Conservation (phyloP, 441 rosid genomes). For the Erysimum pusillum region DNA sequence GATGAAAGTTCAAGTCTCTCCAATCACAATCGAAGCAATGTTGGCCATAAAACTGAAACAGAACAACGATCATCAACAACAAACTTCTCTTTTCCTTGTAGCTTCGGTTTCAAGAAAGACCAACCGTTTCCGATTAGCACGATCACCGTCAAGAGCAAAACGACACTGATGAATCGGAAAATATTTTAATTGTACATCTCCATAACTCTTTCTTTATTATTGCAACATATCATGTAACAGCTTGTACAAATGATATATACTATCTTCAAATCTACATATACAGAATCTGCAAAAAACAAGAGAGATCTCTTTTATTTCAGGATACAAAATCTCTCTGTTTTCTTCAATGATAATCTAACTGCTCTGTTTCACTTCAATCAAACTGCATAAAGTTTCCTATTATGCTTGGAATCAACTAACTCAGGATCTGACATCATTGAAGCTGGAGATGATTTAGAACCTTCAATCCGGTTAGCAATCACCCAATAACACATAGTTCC, state of each 20-base stretch:
- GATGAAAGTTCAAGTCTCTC: slow-evolving; percentile 83
- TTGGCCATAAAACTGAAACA: slow-evolving; percentile 83
- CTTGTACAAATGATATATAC: background rate
- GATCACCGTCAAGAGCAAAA: slow-evolving; percentile 77
- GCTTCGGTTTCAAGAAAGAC: slow-evolving; percentile 88
- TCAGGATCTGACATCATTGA: slow-evolving; percentile 73
- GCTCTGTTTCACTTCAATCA: slow-evolving; percentile 44
- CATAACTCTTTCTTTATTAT: too few relatives aligned
- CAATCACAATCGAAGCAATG: slow-evolving; percentile 82
- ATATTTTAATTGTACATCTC: too few relatives aligned
- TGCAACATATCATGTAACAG: background rate
- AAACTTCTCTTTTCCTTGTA: slow-evolving; percentile 86
- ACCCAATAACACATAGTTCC: slow-evolving; percentile 79
- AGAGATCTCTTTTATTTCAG: slow-evolving; percentile 29
- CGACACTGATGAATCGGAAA: slow-evolving; percentile 77
- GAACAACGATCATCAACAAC: slow-evolving; percentile 85
- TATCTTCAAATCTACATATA: background rate
- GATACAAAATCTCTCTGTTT: slow-evolving; percentile 33
- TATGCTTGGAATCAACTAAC: slow-evolving; percentile 57
- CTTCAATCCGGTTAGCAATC: slow-evolving; percentile 63
- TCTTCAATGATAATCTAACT: background rate
- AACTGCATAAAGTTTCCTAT: slow-evolving; percentile 75
- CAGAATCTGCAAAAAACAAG: slow-evolving; percentile 6
- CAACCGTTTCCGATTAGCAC: slow-evolving; percentile 88
- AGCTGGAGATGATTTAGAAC: slow-evolving; percentile 66